These are phyloP conservation scores for Chalciporus pseudorubinellus DNA, from an alignment of 768 basidiomycete genomes.

Conservation along the genomic window DNA sequence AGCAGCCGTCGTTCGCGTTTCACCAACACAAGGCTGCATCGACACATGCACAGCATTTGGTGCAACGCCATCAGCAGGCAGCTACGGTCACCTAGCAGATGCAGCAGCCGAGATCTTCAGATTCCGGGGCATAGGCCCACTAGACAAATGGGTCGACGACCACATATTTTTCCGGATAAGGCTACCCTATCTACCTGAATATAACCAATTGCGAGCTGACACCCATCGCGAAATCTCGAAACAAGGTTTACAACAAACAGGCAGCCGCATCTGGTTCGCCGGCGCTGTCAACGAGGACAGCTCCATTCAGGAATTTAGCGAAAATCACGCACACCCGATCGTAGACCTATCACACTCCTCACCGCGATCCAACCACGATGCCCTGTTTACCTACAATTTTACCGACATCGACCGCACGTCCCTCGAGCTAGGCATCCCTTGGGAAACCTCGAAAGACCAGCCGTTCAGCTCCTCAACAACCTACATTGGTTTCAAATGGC, in stretches of 20 bases:
- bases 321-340: background rate
- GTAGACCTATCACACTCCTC: background rate
- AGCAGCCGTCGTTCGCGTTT: too few relatives aligned
- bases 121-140: background rate
- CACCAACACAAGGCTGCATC: too few relatives aligned
- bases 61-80: background rate
- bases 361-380: background rate
- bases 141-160: background rate
- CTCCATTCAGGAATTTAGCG: background rate
- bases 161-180: background rate
- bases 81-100: background rate
- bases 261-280: background rate
- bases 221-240: slow-evolving; percentile 8
- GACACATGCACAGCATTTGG: background rate
- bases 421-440: slow-evolving; percentile 3
- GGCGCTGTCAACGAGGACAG: background rate
- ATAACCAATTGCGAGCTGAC: background rate
- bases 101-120: background rate
- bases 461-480: slow-evolving; percentile 1
- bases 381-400: background rate
- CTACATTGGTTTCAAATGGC: slow-evolving; percentile 34
- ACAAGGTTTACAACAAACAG: background rate
- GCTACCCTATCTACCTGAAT: background rate
- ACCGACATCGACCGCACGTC: slow-evolving; percentile 1
- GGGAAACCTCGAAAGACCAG: slow-evolving; percentile 15